Evolutionary conservation across 2,329 filamentous ascomycete genomes (phyloP), one percentile per base, ranked within the genome.

Genomic region (Botrytis fragariae): DNA sequence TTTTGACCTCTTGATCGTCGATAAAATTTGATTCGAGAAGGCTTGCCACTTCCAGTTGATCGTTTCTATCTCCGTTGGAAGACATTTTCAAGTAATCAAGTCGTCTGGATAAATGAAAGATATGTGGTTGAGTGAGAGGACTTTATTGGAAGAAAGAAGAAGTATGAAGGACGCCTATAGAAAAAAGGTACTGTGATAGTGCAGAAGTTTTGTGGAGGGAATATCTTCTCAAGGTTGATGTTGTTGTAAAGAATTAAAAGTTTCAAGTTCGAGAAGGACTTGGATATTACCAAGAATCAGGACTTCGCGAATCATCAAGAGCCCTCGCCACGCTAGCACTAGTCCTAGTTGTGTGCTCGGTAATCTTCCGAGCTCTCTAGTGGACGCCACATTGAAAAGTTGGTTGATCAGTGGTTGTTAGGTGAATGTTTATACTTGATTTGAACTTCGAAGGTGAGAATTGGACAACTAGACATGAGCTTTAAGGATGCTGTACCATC

Each of bases 161-260:
- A n/a, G 2, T 8, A n/a, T 37, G 39, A n/a, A 67, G 12, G 10
- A 37, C 4, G 12, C 0, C 1, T n/a, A 8, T 7, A 12, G 20
- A 42, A 20, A 44, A 8, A 0, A 42, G 7, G 4, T 20, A 4
- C 8, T 1, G 5, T n/a, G 22, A 63, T 63, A 3, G 61, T 63
- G 44, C 16, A 44, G 9, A 1, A 29, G n/a, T 42, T 29, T 4
- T 42, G 25, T 63, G 14, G 4, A 18, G 1, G 29, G 12, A 6
- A 4, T 25, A 12, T n/a, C 4, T 35, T 48, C 51, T 29, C 14
- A 18, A 57, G n/a, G 29, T 45, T 16, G 29, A 1, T 32, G 44
- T 37, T n/a, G 14, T 37, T 35, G 44, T 3, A 35, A 67, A 9
- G 32, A 51, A 51, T 37, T 20, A 10, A 67, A 32, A 51, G 48